phyloP scores from a whole-genome alignment of 805 yeast genomes.

The Metschnikowia colocasiae region DNA sequence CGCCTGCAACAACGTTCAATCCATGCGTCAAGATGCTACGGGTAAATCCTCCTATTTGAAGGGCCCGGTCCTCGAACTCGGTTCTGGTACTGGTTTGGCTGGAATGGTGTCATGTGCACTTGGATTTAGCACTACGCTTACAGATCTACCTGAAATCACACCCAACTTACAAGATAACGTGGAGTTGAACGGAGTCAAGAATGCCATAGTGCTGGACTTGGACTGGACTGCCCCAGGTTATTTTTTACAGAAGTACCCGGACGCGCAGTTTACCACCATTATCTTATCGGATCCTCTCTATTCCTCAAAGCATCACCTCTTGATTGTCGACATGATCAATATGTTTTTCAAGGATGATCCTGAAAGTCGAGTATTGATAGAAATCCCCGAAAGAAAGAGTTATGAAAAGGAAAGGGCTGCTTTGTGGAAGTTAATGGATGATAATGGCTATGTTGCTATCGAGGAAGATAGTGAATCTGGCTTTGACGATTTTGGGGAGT shows the following conservation, averaged over 20 bases:
- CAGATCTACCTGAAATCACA: slow-evolving; percentile 78
- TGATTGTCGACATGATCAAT: slow-evolving; percentile 61
- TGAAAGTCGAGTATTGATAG: slow-evolving; percentile 54
- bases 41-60: slow-evolving; percentile 15
- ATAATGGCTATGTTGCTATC: slow-evolving; percentile 30
- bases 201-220: slow-evolving; percentile 46
- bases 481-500: slow-evolving; percentile 80
- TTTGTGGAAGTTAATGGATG: slow-evolving; percentile 54
- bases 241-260: slow-evolving; percentile 26
- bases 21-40: neutral
- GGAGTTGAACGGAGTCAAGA: slow-evolving; percentile 41
- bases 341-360: slow-evolving; percentile 36
- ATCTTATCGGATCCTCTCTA: slow-evolving; percentile 87
- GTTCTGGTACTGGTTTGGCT: slow-evolving; percentile 91
- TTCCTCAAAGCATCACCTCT: slow-evolving; percentile 72
- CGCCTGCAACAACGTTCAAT: slow-evolving; percentile 1
- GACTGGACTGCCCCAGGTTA: slow-evolving; percentile 74
- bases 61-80: slow-evolving; percentile 63
- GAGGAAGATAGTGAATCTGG: slow-evolving; percentile 55
- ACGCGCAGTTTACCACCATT: slow-evolving; percentile 51
- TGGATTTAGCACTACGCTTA: slow-evolving; percentile 51
- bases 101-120: slow-evolving; percentile 66
- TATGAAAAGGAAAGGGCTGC: slow-evolving; percentile 61
- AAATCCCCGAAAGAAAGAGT: slow-evolving; percentile 68
- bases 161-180: slow-evolving; percentile 63